Base-by-base conservation (phyloP, 1,139 yeast species). In the Geotrichum phurueaensis region DNA sequence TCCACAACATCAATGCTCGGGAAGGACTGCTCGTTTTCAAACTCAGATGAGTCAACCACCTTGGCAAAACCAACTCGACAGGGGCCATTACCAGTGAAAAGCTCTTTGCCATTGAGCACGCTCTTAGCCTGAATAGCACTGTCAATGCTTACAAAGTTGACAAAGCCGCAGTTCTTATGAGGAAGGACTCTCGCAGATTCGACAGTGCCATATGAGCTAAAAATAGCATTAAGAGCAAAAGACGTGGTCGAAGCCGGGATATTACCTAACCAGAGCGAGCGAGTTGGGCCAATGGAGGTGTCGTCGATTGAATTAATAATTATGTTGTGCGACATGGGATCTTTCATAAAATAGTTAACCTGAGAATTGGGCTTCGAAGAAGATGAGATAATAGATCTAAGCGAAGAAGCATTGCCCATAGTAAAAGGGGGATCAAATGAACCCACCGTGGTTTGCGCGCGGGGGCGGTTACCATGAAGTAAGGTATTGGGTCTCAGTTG, bases 41-140 rank as follows among this genome's bases (percentile, higher is more conserved):
- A 48, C 29, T 58, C 60, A 18, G 57, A 18, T 3, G 52, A 50
- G 23, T 60, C 63, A 18, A 61, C 58, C 4, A 73, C 72, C 59
- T 74, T 75, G 36, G 79, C 79, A 65, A 75, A 78, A 12, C 78
- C 76, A 29, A 78, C 76, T 7, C 73, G 65, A 53, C 76, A 69
- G 15, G 78, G 75, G 2, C 79, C 80, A 45, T 73, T 64, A 36
- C 96, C 96, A 0, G 92, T 87, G 63, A 85, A 82, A 50, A 94
- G 78, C 70, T 92, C 97, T 67, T 86, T 84, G 65, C 91, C 96
- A 69, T 87, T 88, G 69, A 91, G 81, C 56, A 80, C 83, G 4
- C 88, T 87, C 69, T 86, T 86, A 56, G 96, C 89, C 54, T 80
- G 81, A 79, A 88, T 84, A 13, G 98, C 96, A 50, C 84, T 78